These are phyloP conservation scores for Trypanosoma platydactyli DNA, from an alignment of 208 protist species.

Conservation along the genomic window DNA sequence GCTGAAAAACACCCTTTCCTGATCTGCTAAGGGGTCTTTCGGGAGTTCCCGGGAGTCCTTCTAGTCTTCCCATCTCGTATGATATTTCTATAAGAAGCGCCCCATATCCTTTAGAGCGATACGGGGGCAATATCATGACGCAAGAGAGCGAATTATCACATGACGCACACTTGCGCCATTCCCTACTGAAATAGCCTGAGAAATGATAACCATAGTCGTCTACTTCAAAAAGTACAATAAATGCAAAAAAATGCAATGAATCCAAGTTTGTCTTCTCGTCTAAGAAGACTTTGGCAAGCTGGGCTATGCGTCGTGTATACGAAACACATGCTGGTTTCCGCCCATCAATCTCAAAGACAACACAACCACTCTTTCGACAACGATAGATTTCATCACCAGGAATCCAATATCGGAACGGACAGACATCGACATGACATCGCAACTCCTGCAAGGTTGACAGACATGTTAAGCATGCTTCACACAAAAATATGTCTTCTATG, in stretches of 20 bases:
- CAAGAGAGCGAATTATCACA: constrained; percentile 81
- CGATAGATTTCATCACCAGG: constrained; percentile 72
- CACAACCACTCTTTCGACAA: constrained; percentile 27
- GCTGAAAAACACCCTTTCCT: constrained; percentile 62
- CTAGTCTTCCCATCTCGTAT: constrained; percentile 65
- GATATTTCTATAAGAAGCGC: constrained; percentile 63
- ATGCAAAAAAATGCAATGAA: constrained; percentile 77
- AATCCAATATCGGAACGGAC: constrained; percentile 60
- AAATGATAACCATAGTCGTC: constrained; percentile 80
- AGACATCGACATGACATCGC: constrained; percentile 42
- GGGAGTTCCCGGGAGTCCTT: constrained; percentile 56
- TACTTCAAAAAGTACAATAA: constrained; percentile 63
- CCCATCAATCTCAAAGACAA: constrained; percentile 69
- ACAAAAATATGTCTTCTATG: constrained; percentile 42
- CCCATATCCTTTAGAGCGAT: constrained; percentile 66
- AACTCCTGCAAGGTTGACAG: constrained; percentile 35
- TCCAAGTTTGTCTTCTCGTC: constrained; percentile 75
- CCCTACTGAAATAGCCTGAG: constrained; percentile 76
- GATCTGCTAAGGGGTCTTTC: constrained; percentile 64
- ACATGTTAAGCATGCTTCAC: constrained; percentile 60
- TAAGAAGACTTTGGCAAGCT: constrained; percentile 61
- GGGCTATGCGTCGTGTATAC: constrained; percentile 50
- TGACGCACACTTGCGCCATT: constrained; percentile 50
- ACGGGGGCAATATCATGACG: constrained; percentile 72
- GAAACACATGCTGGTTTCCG: constrained; percentile 46